A percentile compares a stretch with the other conserved stretches of the same genome.
Evolutionary conservation across 2,329 filamentous ascomycete genomes (phyloP).

Genomic region (Acrodontium crateriforme): DNA sequence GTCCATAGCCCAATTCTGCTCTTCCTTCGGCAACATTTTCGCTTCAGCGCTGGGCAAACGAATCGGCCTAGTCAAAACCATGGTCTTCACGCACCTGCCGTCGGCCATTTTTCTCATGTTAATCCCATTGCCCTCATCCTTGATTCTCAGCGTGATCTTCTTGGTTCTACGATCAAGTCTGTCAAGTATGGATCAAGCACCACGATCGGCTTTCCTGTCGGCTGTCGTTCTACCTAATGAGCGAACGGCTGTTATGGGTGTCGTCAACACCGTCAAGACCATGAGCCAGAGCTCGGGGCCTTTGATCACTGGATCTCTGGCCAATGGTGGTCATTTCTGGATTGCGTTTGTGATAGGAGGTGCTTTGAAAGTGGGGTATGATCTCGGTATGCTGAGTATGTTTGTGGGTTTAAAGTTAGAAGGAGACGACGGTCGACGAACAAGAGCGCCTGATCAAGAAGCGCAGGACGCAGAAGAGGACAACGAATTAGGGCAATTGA

Average conservation of each 20-base stretch:
- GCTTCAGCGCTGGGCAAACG: conserved; percentile 52
- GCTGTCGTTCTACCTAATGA: conserved; percentile 52
- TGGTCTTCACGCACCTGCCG: conserved; percentile 52
- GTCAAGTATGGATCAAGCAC: conserved; percentile 58
- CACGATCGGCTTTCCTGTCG: conserved; percentile 51
- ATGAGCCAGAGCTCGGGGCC: conserved; percentile 43
- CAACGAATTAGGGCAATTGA: no score
- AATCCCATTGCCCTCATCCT: conserved; percentile 42
- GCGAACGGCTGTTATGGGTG: conserved; percentile 56
- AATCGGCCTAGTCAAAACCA: conserved; percentile 46
- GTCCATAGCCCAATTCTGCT: conserved; percentile 31
- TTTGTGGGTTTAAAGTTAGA: conserved; percentile 44
- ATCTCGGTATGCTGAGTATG: conserved; percentile 44
- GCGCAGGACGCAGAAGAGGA: no score
- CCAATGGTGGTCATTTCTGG: conserved; percentile 42
- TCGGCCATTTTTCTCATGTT: conserved; percentile 49
- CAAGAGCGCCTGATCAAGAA: no score
- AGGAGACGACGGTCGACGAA: neutral
- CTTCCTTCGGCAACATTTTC: conserved; percentile 29
- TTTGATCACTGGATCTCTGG: conserved; percentile 42
- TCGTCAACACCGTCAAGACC: conserved; percentile 48
- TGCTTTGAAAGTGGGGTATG: conserved; percentile 40
- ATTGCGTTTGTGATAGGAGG: conserved; percentile 48
- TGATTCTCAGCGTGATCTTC: conserved; percentile 40
- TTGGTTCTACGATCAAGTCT: conserved; percentile 47